Evolutionary conservation across 2,329 filamentous ascomycete species (phyloP), one percentile per base, ranked within the genome.

Genomic region (Clonostachys rosea): DNA sequence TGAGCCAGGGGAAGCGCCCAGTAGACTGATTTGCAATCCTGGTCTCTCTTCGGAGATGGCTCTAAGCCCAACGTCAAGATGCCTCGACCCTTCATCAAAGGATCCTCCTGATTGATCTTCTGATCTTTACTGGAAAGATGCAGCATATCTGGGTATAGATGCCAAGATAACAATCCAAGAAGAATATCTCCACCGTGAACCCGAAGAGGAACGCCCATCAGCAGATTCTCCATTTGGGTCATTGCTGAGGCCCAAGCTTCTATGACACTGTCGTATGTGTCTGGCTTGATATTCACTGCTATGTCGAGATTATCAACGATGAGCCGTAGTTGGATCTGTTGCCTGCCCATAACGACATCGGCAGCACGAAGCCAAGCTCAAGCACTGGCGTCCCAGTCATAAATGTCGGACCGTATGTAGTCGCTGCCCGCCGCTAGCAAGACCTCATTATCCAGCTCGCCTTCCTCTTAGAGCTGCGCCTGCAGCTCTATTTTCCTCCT

Each of bases 281-380:
- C 24, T 7, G 45, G 37, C 34, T 45, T 33, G 17, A 14, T 39
- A 18, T 35, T 35, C 6, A 45, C 34, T 5, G 43, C 34, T 6
- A 45, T 33, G 43, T 35, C 37, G 5, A 45, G 34, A 17, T 36
- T 33, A 18, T 37, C 37, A 3, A 45, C 33, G 3, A 45, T 14
- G 16, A 36, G 35, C 4, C 9, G 16, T 1, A 45, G 34, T n/a
- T 30, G 24, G 24, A 18, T 20, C 43, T 45, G 24, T 18, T 45
- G 43, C 18, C 39, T 37, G 14, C 12, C 18, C 43, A 16, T 35
- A 36, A 45, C 43, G 24, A 65, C 64, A 0, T 68, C 67, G 54
- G 70, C 71, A 2, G 48, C 57, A 3, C 51, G 50, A 2, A 70
- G 50, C 69, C 67, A 71, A 0, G 67, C 50, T 4, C 67, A 54